Conservation (phyloP, 2,329 filamentous ascomycete genomes). For the Cercospora sp. region DNA sequence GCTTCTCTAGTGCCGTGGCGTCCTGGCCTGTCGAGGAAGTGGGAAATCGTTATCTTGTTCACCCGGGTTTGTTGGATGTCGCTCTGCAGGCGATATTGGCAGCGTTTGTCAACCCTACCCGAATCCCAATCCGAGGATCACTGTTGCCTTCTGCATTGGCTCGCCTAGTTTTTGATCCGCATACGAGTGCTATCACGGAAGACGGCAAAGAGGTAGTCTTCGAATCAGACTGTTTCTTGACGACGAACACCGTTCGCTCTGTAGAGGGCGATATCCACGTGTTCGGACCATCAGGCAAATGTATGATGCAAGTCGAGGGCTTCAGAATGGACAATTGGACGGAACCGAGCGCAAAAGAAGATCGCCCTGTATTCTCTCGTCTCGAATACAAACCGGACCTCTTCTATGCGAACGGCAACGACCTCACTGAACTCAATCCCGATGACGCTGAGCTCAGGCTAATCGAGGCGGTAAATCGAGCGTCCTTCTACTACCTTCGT, state of each 20-base stretch:
- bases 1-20: conserved; percentile 21
- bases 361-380: conserved; percentile 23
- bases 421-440: conserved; percentile 16
- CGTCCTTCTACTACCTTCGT: conserved; percentile 22
- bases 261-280: conserved; percentile 24
- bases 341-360: conserved; percentile 17
- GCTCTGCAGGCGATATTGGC: conserved; percentile 38
- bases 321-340: conserved; percentile 26
- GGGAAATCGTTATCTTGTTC: conserved; percentile 25
- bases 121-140: conserved; percentile 24
- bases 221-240: conserved; percentile 25
- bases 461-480: conserved; percentile 24
- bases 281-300: conserved; percentile 26
- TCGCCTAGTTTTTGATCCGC: conserved; percentile 23
- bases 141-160: conserved; percentile 22
- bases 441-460: conserved; percentile 17
- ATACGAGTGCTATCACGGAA: conserved; percentile 21
- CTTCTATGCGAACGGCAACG: conserved; percentile 20
- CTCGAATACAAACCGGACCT: conserved; percentile 22
- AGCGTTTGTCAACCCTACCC: conserved; percentile 34
- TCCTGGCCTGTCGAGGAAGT: conserved; percentile 25
- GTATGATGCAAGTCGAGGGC: conserved; percentile 23
- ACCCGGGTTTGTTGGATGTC: conserved; percentile 38
- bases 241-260: conserved; percentile 22
- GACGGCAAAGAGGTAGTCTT: conserved; percentile 29